Evolutionary conservation across 2,329 filamentous ascomycete genomes (phyloP), one percentile per base, ranked within the genome.

Genomic region (Coniochaeta prunicola): DNA sequence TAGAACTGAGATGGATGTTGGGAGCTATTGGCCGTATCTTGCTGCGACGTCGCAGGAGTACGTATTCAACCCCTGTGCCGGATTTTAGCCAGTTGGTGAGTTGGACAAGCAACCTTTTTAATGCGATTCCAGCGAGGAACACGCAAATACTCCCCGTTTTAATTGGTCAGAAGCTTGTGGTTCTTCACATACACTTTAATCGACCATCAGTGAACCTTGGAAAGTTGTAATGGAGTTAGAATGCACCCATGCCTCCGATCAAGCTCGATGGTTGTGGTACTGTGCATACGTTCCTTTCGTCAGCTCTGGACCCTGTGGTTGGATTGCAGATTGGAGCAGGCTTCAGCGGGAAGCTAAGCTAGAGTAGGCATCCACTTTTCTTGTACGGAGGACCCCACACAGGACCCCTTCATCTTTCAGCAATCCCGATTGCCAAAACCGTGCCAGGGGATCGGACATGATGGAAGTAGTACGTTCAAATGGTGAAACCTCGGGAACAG

Each of bases 301-400:
- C 19, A 24, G 3, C n/a, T 12, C 21, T 48, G 3, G 13, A 50
- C 15, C n/a, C 36, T n/a, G 2, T 19, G 5, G 24, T 17, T 30
- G 1, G 3, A 30, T n/a, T 38, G 36, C 21, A 28, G 19, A 17
- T 50, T 50, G 45, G 45, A 50, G 45, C 28, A 17, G n/a, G 36
- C 45, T 50, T 50, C 45, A 50, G 45, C 45, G 45, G 45, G 45
- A 26, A n/a, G n/a, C n/a, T n/a, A n/a, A n/a, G n/a, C n/a, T 50
- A 13, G 12, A 30, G 17, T 50, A 5, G 24, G 13, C 45, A 12
- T 17, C 45, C 40, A 45, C 40, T 12, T 45, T 50, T n/a, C 45
- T 9, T 50, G 45, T 17, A 30, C 9, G 4, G 13, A 6, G 21
- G 45, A 50, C 24, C 45, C n/a, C 45, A 30, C 45, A 24, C 2